phyloP scores from a whole-genome alignment of 352 stramenopile species.

The Pythium vanterpoolii region DNA sequence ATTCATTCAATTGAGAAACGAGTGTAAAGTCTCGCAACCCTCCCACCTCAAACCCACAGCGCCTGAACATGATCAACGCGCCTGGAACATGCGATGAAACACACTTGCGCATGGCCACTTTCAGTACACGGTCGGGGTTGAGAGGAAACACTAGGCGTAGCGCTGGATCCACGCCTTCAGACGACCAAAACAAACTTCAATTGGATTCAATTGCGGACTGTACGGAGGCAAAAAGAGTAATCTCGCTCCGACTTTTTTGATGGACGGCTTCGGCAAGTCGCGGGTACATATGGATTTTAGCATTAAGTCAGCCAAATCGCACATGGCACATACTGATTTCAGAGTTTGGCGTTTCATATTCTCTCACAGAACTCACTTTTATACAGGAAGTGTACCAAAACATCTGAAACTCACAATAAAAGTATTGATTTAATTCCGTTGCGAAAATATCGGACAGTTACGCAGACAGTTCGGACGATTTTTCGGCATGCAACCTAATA shows the following conservation, averaged over 20 bases:
- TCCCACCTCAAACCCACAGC: background rate
- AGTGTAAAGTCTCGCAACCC: background rate
- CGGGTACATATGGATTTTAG: conserved; percentile 86
- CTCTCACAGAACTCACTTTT: too few relatives aligned
- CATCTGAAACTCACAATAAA: too few relatives aligned
- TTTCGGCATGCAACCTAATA: too few relatives aligned
- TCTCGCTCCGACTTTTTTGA: conserved; percentile 92
- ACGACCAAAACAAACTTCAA: conserved; percentile 24
- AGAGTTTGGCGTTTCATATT: too few relatives aligned
- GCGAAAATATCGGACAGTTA: too few relatives aligned
- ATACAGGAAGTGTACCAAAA: too few relatives aligned
- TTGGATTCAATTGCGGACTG: background rate
- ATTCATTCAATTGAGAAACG: background rate
- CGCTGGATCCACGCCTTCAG: conserved; percentile 85
- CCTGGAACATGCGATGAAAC: background rate
- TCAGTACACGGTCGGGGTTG: background rate
- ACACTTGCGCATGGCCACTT: conserved; percentile 2
- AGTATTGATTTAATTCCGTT: too few relatives aligned
- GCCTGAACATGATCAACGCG: conserved; percentile 1
- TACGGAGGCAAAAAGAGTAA: conserved; percentile 4
- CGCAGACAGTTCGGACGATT: background rate
- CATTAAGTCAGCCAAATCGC: too few relatives aligned
- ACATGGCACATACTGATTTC: too few relatives aligned
- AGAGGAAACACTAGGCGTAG: conserved; percentile 66
- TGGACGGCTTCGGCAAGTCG: conserved; percentile 92